Conservation (phyloP, 192 early-diverging fungal genomes). For the Pilaira anomala region DNA sequence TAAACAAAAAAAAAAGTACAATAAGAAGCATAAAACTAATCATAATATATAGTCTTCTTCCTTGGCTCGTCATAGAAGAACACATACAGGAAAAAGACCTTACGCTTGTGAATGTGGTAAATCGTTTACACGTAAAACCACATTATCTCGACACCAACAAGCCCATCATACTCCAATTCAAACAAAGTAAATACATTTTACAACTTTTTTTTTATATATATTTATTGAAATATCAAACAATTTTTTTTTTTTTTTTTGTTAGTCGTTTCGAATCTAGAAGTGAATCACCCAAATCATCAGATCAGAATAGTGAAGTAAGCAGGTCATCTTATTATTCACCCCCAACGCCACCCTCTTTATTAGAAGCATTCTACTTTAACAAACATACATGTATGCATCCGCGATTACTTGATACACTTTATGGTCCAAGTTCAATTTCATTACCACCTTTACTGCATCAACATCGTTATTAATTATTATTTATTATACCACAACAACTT, state of each 20-base stretch:
- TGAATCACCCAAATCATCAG: slow-evolving; percentile 11
- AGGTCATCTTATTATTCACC: slow-evolving; percentile 1
- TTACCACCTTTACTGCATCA: no score
- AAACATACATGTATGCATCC: no score
- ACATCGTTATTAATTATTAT: no score
- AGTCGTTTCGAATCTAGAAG: background rate
- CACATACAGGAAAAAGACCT: slow-evolving; percentile 23
- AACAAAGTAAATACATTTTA: background rate
- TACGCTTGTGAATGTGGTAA: slow-evolving; percentile 61
- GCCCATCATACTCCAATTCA: slow-evolving; percentile 31
- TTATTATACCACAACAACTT: no score
- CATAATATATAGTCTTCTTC: slow-evolving; percentile 24
- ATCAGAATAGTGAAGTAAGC: slow-evolving; percentile 14
- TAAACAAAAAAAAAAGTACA: no score
- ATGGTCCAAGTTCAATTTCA: no score
- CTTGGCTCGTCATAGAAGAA: slow-evolving; percentile 23
- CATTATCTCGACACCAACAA: slow-evolving; percentile 58
- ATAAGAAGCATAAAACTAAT: no score
- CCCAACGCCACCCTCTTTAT: no score
- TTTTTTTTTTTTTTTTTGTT: background rate
- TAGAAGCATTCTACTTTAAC: no score
- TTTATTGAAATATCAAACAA: no score
- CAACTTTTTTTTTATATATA: no score
- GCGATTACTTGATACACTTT: no score
- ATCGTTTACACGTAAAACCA: slow-evolving; percentile 65